These are phyloP conservation scores for Lycium ferocissimum DNA, from an alignment of 257 asterid genomes.

Conservation along the genomic window DNA sequence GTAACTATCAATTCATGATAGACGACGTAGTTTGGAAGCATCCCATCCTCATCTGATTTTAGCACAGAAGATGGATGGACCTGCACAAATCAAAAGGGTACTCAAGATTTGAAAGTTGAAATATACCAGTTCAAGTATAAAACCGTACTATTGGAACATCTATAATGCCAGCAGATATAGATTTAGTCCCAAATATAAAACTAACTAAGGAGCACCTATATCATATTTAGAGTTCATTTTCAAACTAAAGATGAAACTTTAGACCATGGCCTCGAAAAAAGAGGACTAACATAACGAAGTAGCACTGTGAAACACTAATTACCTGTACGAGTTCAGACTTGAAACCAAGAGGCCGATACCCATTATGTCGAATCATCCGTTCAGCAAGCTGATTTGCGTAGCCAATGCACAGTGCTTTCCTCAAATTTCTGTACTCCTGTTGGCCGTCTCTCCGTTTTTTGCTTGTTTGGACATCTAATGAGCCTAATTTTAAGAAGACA, in stretches of 20 bases:
- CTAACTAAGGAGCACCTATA: background rate
- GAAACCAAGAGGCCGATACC: conserved; percentile 84
- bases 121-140: background rate
- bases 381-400: conserved; percentile 93
- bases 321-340: conserved; percentile 96
- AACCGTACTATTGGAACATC: background rate
- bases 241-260: conserved; percentile 18
- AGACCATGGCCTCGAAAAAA: background rate
- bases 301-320: conserved; percentile 18
- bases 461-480: conserved; percentile 69
- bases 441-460: conserved; percentile 56
- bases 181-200: background rate
- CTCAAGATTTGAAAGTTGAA: background rate
- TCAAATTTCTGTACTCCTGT: conserved; percentile 68
- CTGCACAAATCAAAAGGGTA: conserved; percentile 42
- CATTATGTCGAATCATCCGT: conserved; percentile 92
- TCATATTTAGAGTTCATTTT: background rate
- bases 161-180: background rate
- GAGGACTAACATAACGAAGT: background rate
- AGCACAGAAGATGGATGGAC: conserved; percentile 89
- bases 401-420: conserved; percentile 88
- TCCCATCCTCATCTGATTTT: conserved; percentile 83
- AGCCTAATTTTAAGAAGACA: conserved; percentile 48
- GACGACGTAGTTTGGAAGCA: conserved; percentile 79
- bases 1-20: conserved; percentile 89